Evolutionary conservation across 2,329 filamentous ascomycete species (phyloP), one percentile per base, ranked within the genome.

Genomic region (Stenocarpella maydis): DNA sequence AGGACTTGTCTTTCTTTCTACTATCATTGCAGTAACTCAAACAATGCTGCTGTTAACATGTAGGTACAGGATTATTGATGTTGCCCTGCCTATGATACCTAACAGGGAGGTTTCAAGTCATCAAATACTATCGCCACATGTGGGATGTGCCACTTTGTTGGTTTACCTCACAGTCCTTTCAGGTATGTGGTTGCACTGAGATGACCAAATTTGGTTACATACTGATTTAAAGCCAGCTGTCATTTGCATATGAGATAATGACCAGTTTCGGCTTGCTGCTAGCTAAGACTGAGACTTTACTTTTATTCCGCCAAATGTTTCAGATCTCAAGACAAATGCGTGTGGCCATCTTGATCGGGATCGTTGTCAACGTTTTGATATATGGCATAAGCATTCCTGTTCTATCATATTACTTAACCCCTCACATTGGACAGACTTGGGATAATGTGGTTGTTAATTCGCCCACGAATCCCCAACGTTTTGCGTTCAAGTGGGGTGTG

Each of bases 141-240:
- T 63, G 58, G 43, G 43, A 63, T 26, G 3, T 63, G 2, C 43
- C 58, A 26, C 43, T 63, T 49, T 63, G 43, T n/a, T 63, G 58
- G 58, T 7, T 31, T 24, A 21, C 34, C 4, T 6, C n/a, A 5
- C 58, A 63, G 19, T 9, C 17, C 2, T 15, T 63, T 2, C 41
- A 34, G 58, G 58, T 63, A 37, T 15, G 26, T n/a, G n/a, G n/a
- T n/a, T n/a, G n/a, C n/a, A n/a, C n/a, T n/a, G n/a, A n/a, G n/a
- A n/a, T n/a, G n/a, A n/a, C n/a, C n/a, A n/a, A n/a, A n/a, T n/a
- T n/a, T n/a, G n/a, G n/a, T n/a, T n/a, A n/a, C n/a, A n/a, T n/a
- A n/a, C n/a, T 26, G 12, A 43, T 34, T 4, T 9, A 61, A 61
- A 2, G 21, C 7, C 1, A 63, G 58, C 6, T 49, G 14, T 12